Evolutionary conservation across 495 filamentous ascomycete genomes (phyloP), one percentile per base, ranked within the genome.

Genomic region (Penicillium angulare): DNA sequence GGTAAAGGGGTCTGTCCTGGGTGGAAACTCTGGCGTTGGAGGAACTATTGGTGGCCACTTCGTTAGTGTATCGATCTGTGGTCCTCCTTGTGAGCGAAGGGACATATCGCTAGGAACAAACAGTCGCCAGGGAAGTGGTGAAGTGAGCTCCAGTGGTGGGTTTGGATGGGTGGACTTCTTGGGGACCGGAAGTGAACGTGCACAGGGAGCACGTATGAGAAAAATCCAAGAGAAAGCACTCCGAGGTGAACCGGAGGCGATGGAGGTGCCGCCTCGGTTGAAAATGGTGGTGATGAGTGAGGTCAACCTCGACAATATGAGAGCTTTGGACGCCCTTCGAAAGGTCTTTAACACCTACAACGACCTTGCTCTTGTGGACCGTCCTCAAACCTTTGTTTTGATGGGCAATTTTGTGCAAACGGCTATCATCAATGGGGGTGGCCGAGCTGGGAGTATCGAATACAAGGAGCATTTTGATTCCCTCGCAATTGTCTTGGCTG

Each of bases 81-180:
- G 91, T 7, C 93, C 93, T 15, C 90, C 92, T 0, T 90, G 88
- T 52, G 93, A 99, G 69, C 84, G 88, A 53, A 81, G 93, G 29
- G 80, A 85, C 31, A 80, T 81, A 18, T 91, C 87, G 3, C 74
- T 96, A 13, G 92, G 93, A 22, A 79, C 88, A 24, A 80, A 69
- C 44, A 81, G 76, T 29, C 78, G 75, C 27, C 69, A 73, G 20
- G 76, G 65, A 10, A 69, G 62, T 16, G 75, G 79, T 56, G 79
- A 86, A 55, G 59, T 74, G 18, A 74, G 70, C 32, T 84, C 82
- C 15, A 82, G 85, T 51, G 87, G 87, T 16, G 91, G 89, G 1
- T 95, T 97, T 62, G 95, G 93, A 9, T 97, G 95, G 89, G 86
- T 96, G 7, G 95, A 99, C 61, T 97, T 97, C 65, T 69, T 96